Evolutionary conservation across 2,329 filamentous ascomycete genomes (phyloP), one percentile per base, ranked within the genome.

Genomic region (Aureobasidium pullulans): DNA sequence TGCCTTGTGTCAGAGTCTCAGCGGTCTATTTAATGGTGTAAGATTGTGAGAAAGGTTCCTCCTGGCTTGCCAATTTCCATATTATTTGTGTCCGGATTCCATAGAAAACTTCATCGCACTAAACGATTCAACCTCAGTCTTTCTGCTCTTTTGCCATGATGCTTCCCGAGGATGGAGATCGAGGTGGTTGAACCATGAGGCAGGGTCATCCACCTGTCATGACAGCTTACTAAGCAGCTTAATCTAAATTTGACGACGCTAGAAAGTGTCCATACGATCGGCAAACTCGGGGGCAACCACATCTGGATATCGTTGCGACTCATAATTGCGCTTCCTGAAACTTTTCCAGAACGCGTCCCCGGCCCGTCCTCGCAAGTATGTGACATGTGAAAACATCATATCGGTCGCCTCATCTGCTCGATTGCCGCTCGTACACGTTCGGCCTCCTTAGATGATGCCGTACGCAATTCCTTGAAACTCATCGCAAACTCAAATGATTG

Each of bases 281-380:
- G 52, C 11, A 13, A 40, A 36, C 48, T 39, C 10, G 37, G 48
- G 39, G 23, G 16, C 29, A 13, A 16, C 8, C 46, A 37, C 11
- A 37, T 49, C 32, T 36, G 32, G 32, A 28, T 37, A 36, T 28
- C 47, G 16, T 54, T 40, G 28, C 40, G 29, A 36, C 28, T 40
- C 52, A 31, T 40, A 50, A 23, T 44, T 16, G 52, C 52, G 52
- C 52, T 56, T 56, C 40, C 31, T 56, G 52, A 56, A 56, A 56
- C 52, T 28, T n/a, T 44, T 56, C 13, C 28, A 44, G 39, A 44
- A 54, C 34, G 4, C 23, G n/a, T 43, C 28, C 7, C 40, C 29
- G 40, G 39, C 19, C 39, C 40, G 19, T 46, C 16, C 23, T 56
- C 50, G 52, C 39, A 29, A 8, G 36, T 7, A 43, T 34, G 31